These are phyloP conservation scores for Suillus subaureus DNA, from an alignment of 768 basidiomycete genomes.

Conservation along the genomic window DNA sequence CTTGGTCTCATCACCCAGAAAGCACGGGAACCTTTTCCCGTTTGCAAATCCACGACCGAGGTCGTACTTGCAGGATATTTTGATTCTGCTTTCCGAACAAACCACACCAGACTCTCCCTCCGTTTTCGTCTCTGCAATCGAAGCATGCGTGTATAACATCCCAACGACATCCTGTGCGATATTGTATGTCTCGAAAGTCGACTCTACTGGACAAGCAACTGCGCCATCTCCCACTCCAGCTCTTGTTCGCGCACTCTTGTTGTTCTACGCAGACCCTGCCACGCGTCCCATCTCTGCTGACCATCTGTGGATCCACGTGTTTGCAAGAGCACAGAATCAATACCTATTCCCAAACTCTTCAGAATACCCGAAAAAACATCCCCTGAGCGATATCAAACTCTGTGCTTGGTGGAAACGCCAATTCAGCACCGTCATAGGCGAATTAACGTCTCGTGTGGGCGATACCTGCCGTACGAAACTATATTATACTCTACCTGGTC, in stretches of 20 bases:
- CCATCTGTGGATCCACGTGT: constrained; percentile 81
- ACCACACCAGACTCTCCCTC: constrained; percentile 47
- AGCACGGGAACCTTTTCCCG: constrained; percentile 70
- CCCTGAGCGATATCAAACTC: constrained; percentile 75
- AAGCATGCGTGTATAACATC: constrained; percentile 74
- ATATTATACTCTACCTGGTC: constrained; percentile 74
- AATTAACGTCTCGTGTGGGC: constrained; percentile 29
- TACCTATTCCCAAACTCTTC: constrained; percentile 93
- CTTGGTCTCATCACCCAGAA: constrained; percentile 68
- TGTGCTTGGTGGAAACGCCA: constrained; percentile 94
- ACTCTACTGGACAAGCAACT: constrained; percentile 80
- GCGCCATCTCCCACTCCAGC: constrained; percentile 67
- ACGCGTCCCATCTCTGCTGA: constrained; percentile 60
- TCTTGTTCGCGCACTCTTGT: constrained; percentile 68
- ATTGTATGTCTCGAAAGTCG: constrained; percentile 92
- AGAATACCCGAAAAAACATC: constrained; percentile 67
- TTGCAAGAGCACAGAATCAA: constrained; percentile 87
- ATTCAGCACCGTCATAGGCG: constrained; percentile 55
- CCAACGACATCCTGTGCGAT: constrained; percentile 70
- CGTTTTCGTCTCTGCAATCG: constrained; percentile 77
- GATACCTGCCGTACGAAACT: constrained; percentile 27
- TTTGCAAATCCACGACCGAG: constrained; percentile 70
- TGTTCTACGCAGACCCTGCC: constrained; percentile 61
- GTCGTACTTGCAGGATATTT: constrained; percentile 73
- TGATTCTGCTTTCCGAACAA: constrained; percentile 75